phyloP scores from a whole-genome alignment of 2,329 filamentous ascomycete genomes.

The Hypoxylon sp. region DNA sequence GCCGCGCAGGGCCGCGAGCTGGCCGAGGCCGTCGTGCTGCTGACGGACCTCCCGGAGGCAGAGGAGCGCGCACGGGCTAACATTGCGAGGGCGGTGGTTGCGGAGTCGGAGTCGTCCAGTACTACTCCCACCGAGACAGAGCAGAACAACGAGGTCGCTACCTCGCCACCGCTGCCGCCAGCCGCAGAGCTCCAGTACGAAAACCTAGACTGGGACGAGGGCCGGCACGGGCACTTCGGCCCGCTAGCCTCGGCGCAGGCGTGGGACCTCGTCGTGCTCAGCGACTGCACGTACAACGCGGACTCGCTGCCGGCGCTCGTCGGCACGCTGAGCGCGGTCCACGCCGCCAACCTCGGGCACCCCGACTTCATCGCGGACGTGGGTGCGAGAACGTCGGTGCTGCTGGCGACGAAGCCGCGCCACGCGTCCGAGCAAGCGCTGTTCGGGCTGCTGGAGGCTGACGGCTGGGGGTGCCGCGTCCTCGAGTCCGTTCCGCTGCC shows the following conservation, averaged over 20 bases:
- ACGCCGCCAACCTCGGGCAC: slow-evolving; percentile 46
- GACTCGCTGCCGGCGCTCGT: slow-evolving; percentile 63
- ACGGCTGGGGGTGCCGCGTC: slow-evolving; percentile 56
- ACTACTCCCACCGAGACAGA: too few species aligned
- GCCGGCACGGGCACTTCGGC: slow-evolving; percentile 55
- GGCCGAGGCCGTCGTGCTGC: slow-evolving; percentile 48
- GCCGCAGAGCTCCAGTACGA: slow-evolving; percentile 54
- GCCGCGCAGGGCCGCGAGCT: slow-evolving; percentile 24
- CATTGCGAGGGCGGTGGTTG: slow-evolving; percentile 47
- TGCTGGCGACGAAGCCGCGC: slow-evolving; percentile 64
- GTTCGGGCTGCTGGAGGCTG: slow-evolving; percentile 55
- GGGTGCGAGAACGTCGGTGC: slow-evolving; percentile 50
- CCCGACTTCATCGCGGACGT: background rate
- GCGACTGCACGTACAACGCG: slow-evolving; percentile 69
- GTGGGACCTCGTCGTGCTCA: slow-evolving; percentile 64
- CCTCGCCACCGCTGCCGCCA: too few species aligned
- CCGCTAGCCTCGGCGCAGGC: slow-evolving; percentile 46
- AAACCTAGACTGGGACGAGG: slow-evolving; percentile 65
- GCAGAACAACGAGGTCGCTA: too few species aligned
- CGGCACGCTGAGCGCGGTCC: slow-evolving; percentile 60
- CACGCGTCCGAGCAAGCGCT: slow-evolving; percentile 61
- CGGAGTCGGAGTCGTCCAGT: too few species aligned
- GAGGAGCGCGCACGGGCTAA: slow-evolving; percentile 59
- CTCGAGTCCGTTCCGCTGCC: slow-evolving; percentile 55
- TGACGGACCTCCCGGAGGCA: slow-evolving; percentile 65